phyloP scores from a whole-genome alignment of 208 protist genomes.

The Strigomonas culicis region DNA sequence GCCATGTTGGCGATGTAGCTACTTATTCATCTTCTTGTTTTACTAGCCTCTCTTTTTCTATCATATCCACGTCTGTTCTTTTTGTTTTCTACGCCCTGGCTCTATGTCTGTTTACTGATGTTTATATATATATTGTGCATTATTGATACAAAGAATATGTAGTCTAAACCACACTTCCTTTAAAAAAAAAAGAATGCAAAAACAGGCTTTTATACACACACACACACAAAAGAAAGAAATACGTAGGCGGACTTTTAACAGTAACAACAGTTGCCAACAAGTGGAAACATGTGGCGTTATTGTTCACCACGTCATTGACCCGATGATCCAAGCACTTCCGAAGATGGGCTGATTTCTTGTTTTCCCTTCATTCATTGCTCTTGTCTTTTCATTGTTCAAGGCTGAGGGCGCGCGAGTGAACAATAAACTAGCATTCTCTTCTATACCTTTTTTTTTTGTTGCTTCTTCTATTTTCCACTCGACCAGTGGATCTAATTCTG shows the following conservation, averaged over 20 bases:
- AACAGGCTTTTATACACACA: background rate
- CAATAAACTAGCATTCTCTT: background rate
- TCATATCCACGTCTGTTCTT: background rate
- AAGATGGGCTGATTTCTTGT: slow-evolving; percentile 10
- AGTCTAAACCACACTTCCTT: slow-evolving; percentile 4
- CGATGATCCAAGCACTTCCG: too few species aligned
- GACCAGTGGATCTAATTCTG: too few species aligned
- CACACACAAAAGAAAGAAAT: slow-evolving; percentile 4
- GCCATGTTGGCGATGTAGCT: background rate
- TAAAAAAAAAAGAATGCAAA: slow-evolving; percentile 9
- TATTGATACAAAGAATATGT: background rate
- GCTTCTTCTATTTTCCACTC: background rate
- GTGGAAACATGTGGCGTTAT: too few species aligned
- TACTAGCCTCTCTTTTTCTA: background rate
- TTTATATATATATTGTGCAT: background rate
- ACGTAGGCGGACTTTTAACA: too few species aligned
- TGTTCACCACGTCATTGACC: too few species aligned
- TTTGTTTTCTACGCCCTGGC: background rate
- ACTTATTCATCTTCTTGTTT: background rate
- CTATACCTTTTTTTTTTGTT: slow-evolving; percentile 5
- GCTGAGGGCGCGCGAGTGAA: too few species aligned
- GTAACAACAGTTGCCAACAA: too few species aligned
- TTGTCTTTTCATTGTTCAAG: slow-evolving; percentile 3
- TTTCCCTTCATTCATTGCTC: slow-evolving; percentile 14
- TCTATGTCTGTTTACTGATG: background rate